Base-by-base conservation (phyloP, 352 stramenopile species). In the Phytophthora crassamura region DNA sequence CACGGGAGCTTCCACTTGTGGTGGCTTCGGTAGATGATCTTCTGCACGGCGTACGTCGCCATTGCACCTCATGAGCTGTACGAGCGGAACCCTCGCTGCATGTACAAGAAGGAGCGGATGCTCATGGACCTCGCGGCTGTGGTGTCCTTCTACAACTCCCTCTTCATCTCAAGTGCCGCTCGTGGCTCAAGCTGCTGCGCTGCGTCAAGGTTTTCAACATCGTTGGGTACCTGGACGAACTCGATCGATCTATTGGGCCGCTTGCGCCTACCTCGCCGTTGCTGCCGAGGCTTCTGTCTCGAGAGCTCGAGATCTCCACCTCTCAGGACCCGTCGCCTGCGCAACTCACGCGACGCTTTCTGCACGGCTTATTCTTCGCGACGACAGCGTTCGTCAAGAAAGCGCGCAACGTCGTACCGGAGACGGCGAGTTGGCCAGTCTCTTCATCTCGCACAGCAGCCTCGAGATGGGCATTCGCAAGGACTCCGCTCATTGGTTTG, bases 201-300 rank as follows among this genome's bases (percentile, higher is more conserved):
- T 90, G 78, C 36, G 51, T 72, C 28, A 90, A 90, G 38, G 67
- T 83, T 34, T 12, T 69, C 36, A 88, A 90, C 49, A 52, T 86
- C 11, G 60, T 69, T 10, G 60, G 53, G 12, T 89, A 87, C 39
- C 55, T 89, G 53, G 59, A 77, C 18, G 84, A 90, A 59, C 52
- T 89, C 8, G 80, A 88, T 46, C 77, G 83, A 87, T 90, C 32
- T 88, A 88, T 38, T 92, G 81, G 79, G 57, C 51, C 7, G 77
- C 74, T 2, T 92, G 83, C 25, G 58, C 71, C 0, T 92, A 85
- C 43, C 50, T 90, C 6, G 61, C 68, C 2, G 64, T 89, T 5
- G 64, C 75, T 1, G 75, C 57, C 9, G 38, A 75, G 83, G 80
- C 66, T 75, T 1, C 82, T 79, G 3, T 72, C 70, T 2, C 52